Evolutionary conservation across 495 filamentous ascomycete species (phyloP), one percentile per base, ranked within the genome.

Genomic region (Lasiosphaeriaceae sp.): DNA sequence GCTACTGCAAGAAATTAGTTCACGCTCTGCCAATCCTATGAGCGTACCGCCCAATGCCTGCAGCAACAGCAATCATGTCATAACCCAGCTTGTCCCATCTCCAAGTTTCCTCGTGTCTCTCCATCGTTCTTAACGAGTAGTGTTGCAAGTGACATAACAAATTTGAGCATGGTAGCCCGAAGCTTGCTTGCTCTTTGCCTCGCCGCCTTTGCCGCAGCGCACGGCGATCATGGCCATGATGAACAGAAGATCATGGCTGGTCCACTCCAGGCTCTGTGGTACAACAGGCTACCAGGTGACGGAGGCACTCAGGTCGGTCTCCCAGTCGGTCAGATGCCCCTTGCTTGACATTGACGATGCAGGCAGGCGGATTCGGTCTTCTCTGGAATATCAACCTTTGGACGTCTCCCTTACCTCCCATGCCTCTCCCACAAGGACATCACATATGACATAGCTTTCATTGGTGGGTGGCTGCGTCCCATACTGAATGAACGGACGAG

Each of bases 321-420:
- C 20, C 24, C 5, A 3, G 52, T 52, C 31, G 47, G 19, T 12
- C 45, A 17, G 21, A 48, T 37, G 1, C 16, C 35, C 20, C 17
- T 4, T 35, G 6, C 17, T 49, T 43, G 66, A 52, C 23, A 64
- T 49, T 56, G 23, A 62, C 35, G 26, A 47, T 7, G 23, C 11
- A 23, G 2, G 14, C 51, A 80, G 74, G 78, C 78, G 6, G 77
- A 81, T 54, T 77, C 78, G 0, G 78, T 81, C 44, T 96, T 92
- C 71, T 86, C 87, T n/a, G 90, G 90, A 47, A 88, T 93, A 50
- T 85, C 87, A 44, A 92, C 87, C 51, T 96, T 93, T 73, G 90
- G 88, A 24, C 90, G 92, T 66, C 76, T 92, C 34, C 85, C 84
- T 44, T 85, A 91, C 59, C 77, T 81, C 24, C 87, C 86, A 44